Conservation (phyloP, 495 filamentous ascomycete species). For the Xylaria longipes region DNA sequence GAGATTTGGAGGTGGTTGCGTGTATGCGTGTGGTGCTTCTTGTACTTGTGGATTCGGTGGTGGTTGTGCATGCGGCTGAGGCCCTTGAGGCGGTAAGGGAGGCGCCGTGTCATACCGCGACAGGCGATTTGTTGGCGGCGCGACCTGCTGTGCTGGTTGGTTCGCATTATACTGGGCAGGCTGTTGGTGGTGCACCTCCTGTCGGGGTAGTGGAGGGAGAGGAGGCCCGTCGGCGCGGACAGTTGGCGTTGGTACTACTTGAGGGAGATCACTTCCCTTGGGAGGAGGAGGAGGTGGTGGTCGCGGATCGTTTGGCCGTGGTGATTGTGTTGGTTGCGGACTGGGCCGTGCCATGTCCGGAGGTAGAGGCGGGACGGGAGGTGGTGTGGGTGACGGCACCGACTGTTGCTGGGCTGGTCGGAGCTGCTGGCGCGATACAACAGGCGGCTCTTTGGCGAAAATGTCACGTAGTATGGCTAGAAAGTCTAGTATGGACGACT, state of each 20-base stretch:
- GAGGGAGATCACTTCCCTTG: slow-evolving; percentile 44
- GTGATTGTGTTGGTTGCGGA: slow-evolving; percentile 32
- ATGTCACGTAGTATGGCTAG: slow-evolving; percentile 82
- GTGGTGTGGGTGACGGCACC: slow-evolving; percentile 59
- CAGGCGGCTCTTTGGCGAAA: slow-evolving; percentile 93
- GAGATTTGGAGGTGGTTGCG: slow-evolving; percentile 32
- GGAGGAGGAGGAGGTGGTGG: slow-evolving; percentile 55
- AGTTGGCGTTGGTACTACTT: slow-evolving; percentile 32
- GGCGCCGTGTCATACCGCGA: slow-evolving; percentile 54
- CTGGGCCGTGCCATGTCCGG: slow-evolving; percentile 57
- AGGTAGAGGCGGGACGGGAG: slow-evolving; percentile 74
- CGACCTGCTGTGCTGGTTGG: slow-evolving; percentile 31
- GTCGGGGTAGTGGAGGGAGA: slow-evolving; percentile 46
- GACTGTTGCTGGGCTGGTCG: slow-evolving; percentile 41
- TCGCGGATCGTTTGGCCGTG: slow-evolving; percentile 28
- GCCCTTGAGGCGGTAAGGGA: slow-evolving; percentile 46
- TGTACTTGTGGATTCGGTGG: slow-evolving; percentile 19
- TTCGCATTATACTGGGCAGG: slow-evolving; percentile 36
- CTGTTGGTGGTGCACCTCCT: slow-evolving; percentile 37
- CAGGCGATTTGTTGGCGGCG: slow-evolving; percentile 33
- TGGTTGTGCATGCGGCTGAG: slow-evolving; percentile 30
- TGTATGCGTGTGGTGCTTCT: slow-evolving; percentile 27
- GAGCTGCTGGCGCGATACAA: slow-evolving; percentile 73
- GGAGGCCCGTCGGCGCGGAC: slow-evolving; percentile 36
- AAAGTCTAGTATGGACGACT: slow-evolving; percentile 80